Base-by-base conservation (phyloP, 495 filamentous ascomycete species). In the Penicillium atrosanguineum region DNA sequence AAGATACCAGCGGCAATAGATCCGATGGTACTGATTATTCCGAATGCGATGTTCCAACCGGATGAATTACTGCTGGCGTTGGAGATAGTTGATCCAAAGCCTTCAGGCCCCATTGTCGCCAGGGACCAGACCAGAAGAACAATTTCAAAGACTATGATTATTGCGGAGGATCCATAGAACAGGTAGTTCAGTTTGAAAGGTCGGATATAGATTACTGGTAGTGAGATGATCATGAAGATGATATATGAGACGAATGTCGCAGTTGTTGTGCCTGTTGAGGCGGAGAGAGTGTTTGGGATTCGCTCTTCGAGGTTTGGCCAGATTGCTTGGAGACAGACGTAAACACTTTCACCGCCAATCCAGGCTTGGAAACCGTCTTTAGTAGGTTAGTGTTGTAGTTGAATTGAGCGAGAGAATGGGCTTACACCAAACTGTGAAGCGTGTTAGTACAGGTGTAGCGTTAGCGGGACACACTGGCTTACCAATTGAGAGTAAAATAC, bases 311-410 rank as follows among this genome's bases (percentile, higher is more conserved):
- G 38, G 19, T 53, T 40, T 4, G 62, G 59, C 59, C 59, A 65
- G 34, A 65, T 62, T 8, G 60, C 58, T 18, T 55, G 57, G 1
- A 65, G 53, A 31, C 57, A 59, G 29, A 66, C 60, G 44, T 64
- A 63, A 46, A 65, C 37, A 15, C 56, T 58, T 53, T 65, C 59
- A 16, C 64, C 64, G 20, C 64, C 64, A 4, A 68, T 60, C 64
- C 64, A 68, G 31, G 64, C 50, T 54, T 65, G 61, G 21, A 68
- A 59, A 5, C 47, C 62, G 49, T 62, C 61, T 54, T 15, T 55
- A 36, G 31, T 55, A 1, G 26, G 18, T 44, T 42, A 16, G 14
- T 39, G 11, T 8, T 34, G 31, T 9, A 12, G 7, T 34, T 2
- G 3, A 12, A 34, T 14, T 14, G 31, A 8, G 31, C 3, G 3